Evolutionary conservation across 495 filamentous ascomycete species (phyloP).

Genomic region (Podospora comata): DNA sequence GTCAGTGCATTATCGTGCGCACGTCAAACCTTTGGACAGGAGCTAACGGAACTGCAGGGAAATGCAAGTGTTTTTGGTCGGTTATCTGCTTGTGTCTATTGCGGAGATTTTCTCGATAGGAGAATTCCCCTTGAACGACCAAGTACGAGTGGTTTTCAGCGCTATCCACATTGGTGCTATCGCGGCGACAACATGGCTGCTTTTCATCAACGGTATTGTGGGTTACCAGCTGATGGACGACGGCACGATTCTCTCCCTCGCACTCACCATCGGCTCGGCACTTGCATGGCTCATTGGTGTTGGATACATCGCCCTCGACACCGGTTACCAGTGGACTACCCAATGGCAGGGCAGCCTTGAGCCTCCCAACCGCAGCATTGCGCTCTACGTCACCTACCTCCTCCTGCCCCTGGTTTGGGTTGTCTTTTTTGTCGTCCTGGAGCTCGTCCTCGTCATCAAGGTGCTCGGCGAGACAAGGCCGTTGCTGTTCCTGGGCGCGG

Average conservation of each 20-base stretch:
- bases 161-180: conserved; percentile 92
- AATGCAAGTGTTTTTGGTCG: conserved; percentile 88
- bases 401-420: conserved; percentile 87
- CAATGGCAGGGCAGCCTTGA: conserved; percentile 61
- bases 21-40: not conserved
- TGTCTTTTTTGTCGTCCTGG: conserved; percentile 76
- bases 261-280: conserved; percentile 67
- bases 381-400: conserved; percentile 91
- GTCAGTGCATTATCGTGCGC: conserved; percentile 44
- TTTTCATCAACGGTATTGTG: conserved; percentile 87
- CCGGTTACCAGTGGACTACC: conserved; percentile 79
- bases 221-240: conserved; percentile 94
- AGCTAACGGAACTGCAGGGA: conserved; percentile 59
- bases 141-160: conserved; percentile 73
- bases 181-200: conserved; percentile 81
- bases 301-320: conserved; percentile 94
- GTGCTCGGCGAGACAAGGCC: conserved; percentile 83
- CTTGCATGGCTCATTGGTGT: conserved; percentile 78
- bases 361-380: conserved; percentile 67
- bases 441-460: conserved; percentile 74
- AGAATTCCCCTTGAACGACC: conserved; percentile 69
- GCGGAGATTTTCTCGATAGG: conserved; percentile 96
- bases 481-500: conserved; percentile 76
- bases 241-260: conserved; percentile 79
- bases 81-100: conserved; percentile 85